A percentile compares a stretch with the other conserved stretches of the same genome.
These are phyloP conservation scores for Mycogone perniciosa DNA, from an alignment of 2,329 filamentous ascomycete genomes.

Conservation along the genomic window DNA sequence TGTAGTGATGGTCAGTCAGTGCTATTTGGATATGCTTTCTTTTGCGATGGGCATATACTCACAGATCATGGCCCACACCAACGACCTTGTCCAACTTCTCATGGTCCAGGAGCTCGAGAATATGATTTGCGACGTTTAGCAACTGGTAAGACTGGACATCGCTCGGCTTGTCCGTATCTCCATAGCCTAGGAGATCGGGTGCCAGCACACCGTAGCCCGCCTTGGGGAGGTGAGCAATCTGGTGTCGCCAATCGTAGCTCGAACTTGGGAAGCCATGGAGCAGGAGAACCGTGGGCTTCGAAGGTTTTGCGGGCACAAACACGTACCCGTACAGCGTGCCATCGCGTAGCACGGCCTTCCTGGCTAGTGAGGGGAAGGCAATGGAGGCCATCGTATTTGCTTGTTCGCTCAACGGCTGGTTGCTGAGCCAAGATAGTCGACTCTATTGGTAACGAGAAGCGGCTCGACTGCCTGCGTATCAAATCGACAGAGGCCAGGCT, in stretches of 20 bases:
- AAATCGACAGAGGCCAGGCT: too few species aligned
- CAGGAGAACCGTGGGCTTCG: slow-evolving; percentile 15
- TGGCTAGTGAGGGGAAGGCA: slow-evolving; percentile 1
- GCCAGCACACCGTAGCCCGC: slow-evolving; percentile 16
- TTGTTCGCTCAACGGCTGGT: not conserved
- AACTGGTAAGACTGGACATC: slow-evolving; percentile 14
- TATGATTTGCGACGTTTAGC: slow-evolving; percentile 11
- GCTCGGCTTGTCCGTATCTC: slow-evolving; percentile 13
- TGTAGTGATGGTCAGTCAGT: slow-evolving; percentile 2
- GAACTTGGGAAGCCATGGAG: slow-evolving; percentile 18
- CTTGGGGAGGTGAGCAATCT: slow-evolving; percentile 12
- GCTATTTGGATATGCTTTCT: too few species aligned
- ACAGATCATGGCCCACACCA: slow-evolving; percentile 18
- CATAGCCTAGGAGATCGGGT: slow-evolving; percentile 19
- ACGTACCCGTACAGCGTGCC: slow-evolving; percentile 10
- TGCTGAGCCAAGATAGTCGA: too few species aligned
- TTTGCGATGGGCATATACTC: slow-evolving; percentile 3
- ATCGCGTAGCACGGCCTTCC: not conserved
- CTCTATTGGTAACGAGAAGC: too few species aligned
- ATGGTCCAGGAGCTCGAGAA: slow-evolving; percentile 13
- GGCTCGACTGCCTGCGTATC: too few species aligned
- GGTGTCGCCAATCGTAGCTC: slow-evolving; percentile 16
- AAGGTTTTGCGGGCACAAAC: not conserved
- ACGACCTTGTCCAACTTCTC: slow-evolving; percentile 12
- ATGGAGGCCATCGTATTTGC: not conserved